phyloP scores from a whole-genome alignment of 192 early-diverging fungal species.

The Mortierella alpina region DNA sequence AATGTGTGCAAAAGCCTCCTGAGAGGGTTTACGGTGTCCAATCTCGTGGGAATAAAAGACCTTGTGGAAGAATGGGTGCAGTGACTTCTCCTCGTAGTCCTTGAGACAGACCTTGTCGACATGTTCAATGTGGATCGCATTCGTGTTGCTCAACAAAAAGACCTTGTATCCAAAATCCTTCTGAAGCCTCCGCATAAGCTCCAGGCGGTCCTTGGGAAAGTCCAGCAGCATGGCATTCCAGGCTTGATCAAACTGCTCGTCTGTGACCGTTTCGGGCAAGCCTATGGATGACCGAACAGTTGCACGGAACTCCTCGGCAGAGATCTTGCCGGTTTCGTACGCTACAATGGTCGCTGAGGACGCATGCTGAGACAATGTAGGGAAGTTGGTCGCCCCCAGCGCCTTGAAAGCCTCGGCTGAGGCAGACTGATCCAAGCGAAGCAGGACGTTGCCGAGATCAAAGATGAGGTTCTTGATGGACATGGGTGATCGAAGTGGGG shows the following conservation, averaged over 20 bases:
- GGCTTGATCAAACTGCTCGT: slow-evolving; percentile 31
- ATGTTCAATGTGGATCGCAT: slow-evolving; percentile 46
- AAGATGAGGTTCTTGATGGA: slow-evolving; percentile 47
- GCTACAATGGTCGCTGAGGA: slow-evolving; percentile 16
- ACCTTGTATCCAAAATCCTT: slow-evolving; percentile 46
- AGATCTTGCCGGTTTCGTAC: slow-evolving; percentile 43
- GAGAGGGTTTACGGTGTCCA: slow-evolving; percentile 35
- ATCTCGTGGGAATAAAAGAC: slow-evolving; percentile 49
- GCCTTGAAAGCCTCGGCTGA: slow-evolving; percentile 26
- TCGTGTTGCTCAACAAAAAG: slow-evolving; percentile 46
- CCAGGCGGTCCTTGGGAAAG: slow-evolving; percentile 43
- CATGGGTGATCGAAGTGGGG: slow-evolving; percentile 2
- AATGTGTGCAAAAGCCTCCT: slow-evolving; percentile 43
- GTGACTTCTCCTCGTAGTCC: slow-evolving; percentile 17
- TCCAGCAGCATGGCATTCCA: slow-evolving; percentile 53
- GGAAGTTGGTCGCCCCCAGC: slow-evolving; percentile 37
- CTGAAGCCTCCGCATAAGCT: slow-evolving; percentile 34
- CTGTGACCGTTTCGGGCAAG: slow-evolving; percentile 36
- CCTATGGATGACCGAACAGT: slow-evolving; percentile 23
- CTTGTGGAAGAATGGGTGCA: slow-evolving; percentile 46
- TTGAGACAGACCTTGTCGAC: slow-evolving; percentile 33
- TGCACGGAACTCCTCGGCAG: slow-evolving; percentile 24
- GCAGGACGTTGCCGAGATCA: slow-evolving; percentile 45
- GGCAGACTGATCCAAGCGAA: slow-evolving; percentile 36
- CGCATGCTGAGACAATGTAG: slow-evolving; percentile 16